Evolutionary conservation across 495 filamentous ascomycete genomes (phyloP).

Genomic region (Penicillium riverlandense): DNA sequence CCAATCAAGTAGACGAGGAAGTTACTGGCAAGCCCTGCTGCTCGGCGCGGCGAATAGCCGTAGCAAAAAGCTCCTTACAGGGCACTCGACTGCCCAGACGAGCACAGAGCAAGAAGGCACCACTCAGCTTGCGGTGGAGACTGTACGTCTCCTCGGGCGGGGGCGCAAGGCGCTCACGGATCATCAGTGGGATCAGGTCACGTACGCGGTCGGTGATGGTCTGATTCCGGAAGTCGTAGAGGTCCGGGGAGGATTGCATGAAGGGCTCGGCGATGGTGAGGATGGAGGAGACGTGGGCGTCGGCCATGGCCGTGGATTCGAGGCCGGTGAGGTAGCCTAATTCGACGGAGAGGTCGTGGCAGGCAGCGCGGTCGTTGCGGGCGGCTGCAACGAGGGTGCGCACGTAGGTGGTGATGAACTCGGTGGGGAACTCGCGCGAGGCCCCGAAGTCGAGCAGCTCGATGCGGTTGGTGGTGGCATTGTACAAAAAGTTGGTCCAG

Average conservation of each 20-base stretch:
- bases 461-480: slow-evolving; percentile 60
- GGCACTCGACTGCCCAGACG: slow-evolving; percentile 71
- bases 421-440: slow-evolving; percentile 70
- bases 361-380: slow-evolving; percentile 51
- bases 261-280: slow-evolving; percentile 91
- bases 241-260: slow-evolving; percentile 59
- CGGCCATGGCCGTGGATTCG: slow-evolving; percentile 73
- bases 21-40: slow-evolving; percentile 6
- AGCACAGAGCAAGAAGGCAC: slow-evolving; percentile 90
- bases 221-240: slow-evolving; percentile 90
- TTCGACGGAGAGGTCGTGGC: slow-evolving; percentile 64
- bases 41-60: slow-evolving; percentile 49
- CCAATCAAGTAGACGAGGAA: neutral
- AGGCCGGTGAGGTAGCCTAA: slow-evolving; percentile 90
- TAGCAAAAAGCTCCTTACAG: slow-evolving; percentile 75
- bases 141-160: slow-evolving; percentile 98
- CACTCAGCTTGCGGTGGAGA: slow-evolving; percentile 90
- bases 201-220: slow-evolving; percentile 92
- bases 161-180: slow-evolving; percentile 77
- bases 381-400: slow-evolving; percentile 70
- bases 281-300: slow-evolving; percentile 78
- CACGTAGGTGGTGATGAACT: slow-evolving; percentile 76
- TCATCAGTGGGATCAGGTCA: slow-evolving; percentile 82
- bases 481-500: slow-evolving; percentile 99
- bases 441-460: slow-evolving; percentile 97